These are phyloP conservation scores for Collybiopsis luxurians DNA, from an alignment of 768 basidiomycete genomes.

Conservation along the genomic window DNA sequence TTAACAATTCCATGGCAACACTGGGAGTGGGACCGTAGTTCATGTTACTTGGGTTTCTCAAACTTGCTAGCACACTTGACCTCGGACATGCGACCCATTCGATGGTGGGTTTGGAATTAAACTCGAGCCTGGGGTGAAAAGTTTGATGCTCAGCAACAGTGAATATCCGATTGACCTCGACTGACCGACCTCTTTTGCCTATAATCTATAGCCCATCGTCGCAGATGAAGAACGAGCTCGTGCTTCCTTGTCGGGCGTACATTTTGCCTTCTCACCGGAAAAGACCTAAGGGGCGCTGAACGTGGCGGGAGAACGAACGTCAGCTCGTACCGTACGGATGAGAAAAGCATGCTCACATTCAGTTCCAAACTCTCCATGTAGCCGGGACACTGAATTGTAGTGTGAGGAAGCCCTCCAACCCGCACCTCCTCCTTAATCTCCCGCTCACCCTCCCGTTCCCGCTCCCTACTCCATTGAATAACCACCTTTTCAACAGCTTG, in stretches of 20 bases:
- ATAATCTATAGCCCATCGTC: conserved; percentile 55
- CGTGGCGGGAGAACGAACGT: neutral
- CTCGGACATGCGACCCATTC: conserved; percentile 78
- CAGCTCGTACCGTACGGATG: no score
- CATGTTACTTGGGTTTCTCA: conserved; percentile 86
- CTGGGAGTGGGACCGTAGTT: conserved; percentile 72
- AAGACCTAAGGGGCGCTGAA: conserved; percentile 67
- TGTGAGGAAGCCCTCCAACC: conserved; percentile 54
- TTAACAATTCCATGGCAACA: conserved; percentile 53
- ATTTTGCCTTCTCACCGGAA: conserved; percentile 79
- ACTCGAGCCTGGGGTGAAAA: conserved; percentile 44
- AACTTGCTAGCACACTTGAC: conserved; percentile 89
- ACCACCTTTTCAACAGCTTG: neutral
- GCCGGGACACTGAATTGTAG: conserved; percentile 82
- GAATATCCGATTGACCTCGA: no score
- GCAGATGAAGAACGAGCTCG: conserved; percentile 76
- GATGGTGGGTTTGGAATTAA: conserved; percentile 39
- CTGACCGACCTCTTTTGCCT: conserved; percentile 29
- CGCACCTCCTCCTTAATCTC: neutral
- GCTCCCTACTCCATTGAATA: neutral
- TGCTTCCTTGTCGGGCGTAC: conserved; percentile 82
- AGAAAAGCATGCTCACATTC: conserved; percentile 60
- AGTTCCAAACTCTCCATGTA: conserved; percentile 80
- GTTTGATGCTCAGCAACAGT: no score
- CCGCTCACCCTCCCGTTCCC: neutral